These are phyloP conservation scores for Elongisporangium prolatum DNA, from an alignment of 352 stramenopile species.

Conservation along the genomic window DNA sequence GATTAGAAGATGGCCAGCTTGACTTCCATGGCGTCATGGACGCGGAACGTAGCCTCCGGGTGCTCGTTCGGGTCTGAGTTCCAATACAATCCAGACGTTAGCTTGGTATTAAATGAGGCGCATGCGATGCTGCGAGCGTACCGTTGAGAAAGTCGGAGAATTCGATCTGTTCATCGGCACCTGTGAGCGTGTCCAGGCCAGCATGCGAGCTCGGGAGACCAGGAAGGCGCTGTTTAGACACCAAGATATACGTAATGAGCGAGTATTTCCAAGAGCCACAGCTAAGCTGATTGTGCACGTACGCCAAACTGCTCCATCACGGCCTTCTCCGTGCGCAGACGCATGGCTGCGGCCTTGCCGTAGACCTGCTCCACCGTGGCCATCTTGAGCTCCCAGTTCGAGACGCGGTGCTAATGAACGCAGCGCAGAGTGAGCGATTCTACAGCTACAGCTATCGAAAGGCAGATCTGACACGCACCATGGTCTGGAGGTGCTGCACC, in stretches of 20 bases:
- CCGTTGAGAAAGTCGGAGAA: slow-evolving; percentile 83
- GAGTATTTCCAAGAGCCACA: slow-evolving; percentile 2
- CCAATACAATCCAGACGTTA: slow-evolving; percentile 9
- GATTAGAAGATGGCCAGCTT: slow-evolving; percentile 87
- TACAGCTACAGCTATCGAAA: neutral
- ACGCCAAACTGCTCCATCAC: slow-evolving; percentile 82
- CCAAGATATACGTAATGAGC: slow-evolving; percentile 1
- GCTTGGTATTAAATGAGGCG: neutral
- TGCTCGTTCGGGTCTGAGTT: slow-evolving; percentile 66
- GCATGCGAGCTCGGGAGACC: slow-evolving; percentile 72
- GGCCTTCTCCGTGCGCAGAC: slow-evolving; percentile 84
- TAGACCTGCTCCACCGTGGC: slow-evolving; percentile 86
- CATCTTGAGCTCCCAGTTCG: slow-evolving; percentile 87
- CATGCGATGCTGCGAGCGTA: slow-evolving; percentile 11
- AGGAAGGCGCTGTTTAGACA: slow-evolving; percentile 53
- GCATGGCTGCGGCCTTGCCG: slow-evolving; percentile 85
- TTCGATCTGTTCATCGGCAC: slow-evolving; percentile 72
- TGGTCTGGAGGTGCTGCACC: slow-evolving; percentile 79
- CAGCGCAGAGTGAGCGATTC: neutral
- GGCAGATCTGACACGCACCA: slow-evolving; percentile 22
- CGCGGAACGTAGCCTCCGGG: slow-evolving; percentile 74
- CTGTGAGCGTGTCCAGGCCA: slow-evolving; percentile 76
- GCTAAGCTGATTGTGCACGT: neutral
- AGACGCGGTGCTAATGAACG: slow-evolving; percentile 44
- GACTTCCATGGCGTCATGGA: slow-evolving; percentile 87